Conservation (phyloP, 345 rosid genomes). For the Garcia nutans region DNA sequence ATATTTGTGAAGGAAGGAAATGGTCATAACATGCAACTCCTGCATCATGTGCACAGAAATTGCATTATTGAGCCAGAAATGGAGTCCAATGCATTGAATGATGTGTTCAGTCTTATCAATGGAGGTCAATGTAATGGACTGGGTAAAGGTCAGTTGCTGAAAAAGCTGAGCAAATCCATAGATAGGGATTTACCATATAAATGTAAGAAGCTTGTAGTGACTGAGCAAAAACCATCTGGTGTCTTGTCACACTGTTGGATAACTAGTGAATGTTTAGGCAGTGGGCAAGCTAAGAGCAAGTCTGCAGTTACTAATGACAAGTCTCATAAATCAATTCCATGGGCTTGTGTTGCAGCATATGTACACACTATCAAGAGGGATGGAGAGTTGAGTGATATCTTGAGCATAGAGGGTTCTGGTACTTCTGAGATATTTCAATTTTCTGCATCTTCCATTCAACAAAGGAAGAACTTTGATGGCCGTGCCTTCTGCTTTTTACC, state of each 20-base stretch:
- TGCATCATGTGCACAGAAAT: constrained; percentile 68
- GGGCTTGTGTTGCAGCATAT: constrained; percentile 94
- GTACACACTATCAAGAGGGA: constrained; percentile 56
- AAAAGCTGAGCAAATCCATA: constrained; percentile 57
- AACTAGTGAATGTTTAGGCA: constrained; percentile 76
- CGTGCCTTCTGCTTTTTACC: constrained; percentile 97
- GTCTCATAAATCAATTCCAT: constrained; percentile 73
- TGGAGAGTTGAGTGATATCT: constrained; percentile 30
- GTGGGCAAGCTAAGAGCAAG: constrained; percentile 40
- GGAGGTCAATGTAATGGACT: constrained; percentile 57
- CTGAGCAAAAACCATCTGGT: constrained; percentile 63
- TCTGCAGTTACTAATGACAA: constrained; percentile 41
- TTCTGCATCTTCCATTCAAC: constrained; percentile 43
- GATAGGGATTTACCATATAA: constrained; percentile 59
- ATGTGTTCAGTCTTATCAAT: constrained; percentile 58
- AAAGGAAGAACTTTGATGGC: constrained; percentile 64
- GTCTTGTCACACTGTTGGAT: constrained; percentile 78
- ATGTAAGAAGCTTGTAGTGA: constrained; percentile 76
- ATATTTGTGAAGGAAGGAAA: constrained; percentile 80
- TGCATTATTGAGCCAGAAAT: constrained; percentile 48
- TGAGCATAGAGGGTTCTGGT: constrained; percentile 26
- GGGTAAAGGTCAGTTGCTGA: constrained; percentile 71
- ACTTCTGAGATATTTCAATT: constrained; percentile 48
- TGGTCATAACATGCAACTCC: constrained; percentile 71
- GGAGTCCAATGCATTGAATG: constrained; percentile 45